These are phyloP conservation scores for Phytopythium aichiense DNA, from an alignment of 352 stramenopile genomes.

Conservation along the genomic window DNA sequence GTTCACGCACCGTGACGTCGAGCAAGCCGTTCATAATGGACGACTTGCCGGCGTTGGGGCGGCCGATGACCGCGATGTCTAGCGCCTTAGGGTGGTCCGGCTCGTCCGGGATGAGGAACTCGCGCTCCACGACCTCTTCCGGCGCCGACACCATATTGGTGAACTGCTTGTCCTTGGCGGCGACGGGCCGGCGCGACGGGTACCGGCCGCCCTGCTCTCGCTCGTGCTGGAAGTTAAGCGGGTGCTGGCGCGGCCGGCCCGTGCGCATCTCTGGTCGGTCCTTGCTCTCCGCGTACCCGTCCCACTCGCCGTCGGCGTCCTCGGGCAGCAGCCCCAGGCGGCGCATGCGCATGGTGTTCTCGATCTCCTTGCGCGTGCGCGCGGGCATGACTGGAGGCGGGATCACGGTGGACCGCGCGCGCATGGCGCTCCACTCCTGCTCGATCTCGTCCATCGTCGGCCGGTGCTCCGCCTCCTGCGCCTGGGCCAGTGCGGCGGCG, in stretches of 20 bases:
- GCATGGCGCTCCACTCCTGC: slow-evolving; percentile 43
- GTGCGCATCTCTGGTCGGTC: slow-evolving; percentile 3
- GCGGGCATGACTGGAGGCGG: slow-evolving; percentile 32
- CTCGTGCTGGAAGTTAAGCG: slow-evolving; percentile 17
- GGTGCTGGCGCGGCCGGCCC: slow-evolving; percentile 7
- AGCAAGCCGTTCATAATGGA: slow-evolving; percentile 82
- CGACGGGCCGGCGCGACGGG: slow-evolving; percentile 32
- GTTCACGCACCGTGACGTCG: slow-evolving; percentile 50
- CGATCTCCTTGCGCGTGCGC: slow-evolving; percentile 38
- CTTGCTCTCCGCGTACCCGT: slow-evolving; percentile 10
- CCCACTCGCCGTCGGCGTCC: slow-evolving; percentile 33
- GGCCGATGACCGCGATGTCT: slow-evolving; percentile 78
- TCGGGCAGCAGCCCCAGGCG: slow-evolving; percentile 47
- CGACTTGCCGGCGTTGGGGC: slow-evolving; percentile 86
- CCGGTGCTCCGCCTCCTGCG: slow-evolving; percentile 1
- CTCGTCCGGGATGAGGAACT: slow-evolving; percentile 74
- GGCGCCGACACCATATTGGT: slow-evolving; percentile 54
- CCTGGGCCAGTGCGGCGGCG: neutral
- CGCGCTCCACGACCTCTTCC: slow-evolving; percentile 62
- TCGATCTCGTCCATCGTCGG: slow-evolving; percentile 33
- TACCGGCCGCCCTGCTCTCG: slow-evolving; percentile 14
- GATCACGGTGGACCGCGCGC: slow-evolving; percentile 24
- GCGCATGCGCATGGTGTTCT: slow-evolving; percentile 60
- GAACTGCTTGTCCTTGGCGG: slow-evolving; percentile 66
- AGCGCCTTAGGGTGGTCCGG: slow-evolving; percentile 57